A percentile compares a stretch with the other conserved stretches of the same genome.
These are phyloP conservation scores for Glonium stellatum DNA, from an alignment of 495 filamentous ascomycete species.

Conservation along the genomic window DNA sequence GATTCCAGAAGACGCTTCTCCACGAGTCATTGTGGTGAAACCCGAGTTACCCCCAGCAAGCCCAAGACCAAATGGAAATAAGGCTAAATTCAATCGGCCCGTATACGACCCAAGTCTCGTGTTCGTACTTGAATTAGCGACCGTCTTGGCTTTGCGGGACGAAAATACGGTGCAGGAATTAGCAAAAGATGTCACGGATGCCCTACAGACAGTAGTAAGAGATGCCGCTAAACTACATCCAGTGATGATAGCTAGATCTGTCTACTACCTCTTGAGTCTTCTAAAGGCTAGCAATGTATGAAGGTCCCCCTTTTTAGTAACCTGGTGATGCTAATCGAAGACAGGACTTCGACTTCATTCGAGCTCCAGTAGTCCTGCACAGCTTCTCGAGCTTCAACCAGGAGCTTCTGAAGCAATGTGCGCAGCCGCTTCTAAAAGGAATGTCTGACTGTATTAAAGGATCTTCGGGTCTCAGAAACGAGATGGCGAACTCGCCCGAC, in stretches of 20 bases:
- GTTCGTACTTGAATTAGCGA: slow-evolving; percentile 83
- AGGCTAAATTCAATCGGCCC: slow-evolving; percentile 45
- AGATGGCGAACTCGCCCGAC: slow-evolving; percentile 92
- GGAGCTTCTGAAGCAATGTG: slow-evolving; percentile 66
- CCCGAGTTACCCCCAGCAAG: slow-evolving; percentile 58
- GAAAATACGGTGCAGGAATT: slow-evolving; percentile 59
- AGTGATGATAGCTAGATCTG: slow-evolving; percentile 69
- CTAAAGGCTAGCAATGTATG: slow-evolving; percentile 82
- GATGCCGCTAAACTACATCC: slow-evolving; percentile 72
- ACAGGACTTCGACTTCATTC: slow-evolving; percentile 77
- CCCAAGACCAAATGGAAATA: slow-evolving; percentile 52
- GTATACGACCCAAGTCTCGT: slow-evolving; percentile 83
- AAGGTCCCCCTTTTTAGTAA: neutral
- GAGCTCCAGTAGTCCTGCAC: slow-evolving; percentile 88
- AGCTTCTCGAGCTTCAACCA: slow-evolving; percentile 80
- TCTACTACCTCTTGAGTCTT: slow-evolving; percentile 79
- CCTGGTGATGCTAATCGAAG: neutral
- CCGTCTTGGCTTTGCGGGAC: slow-evolving; percentile 74
- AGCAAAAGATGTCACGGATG: slow-evolving; percentile 71
- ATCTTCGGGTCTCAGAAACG: slow-evolving; percentile 69
- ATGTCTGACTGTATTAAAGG: slow-evolving; percentile 71
- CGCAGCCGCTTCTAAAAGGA: slow-evolving; percentile 67
- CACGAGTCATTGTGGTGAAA: slow-evolving; percentile 81
- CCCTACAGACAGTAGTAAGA: slow-evolving; percentile 71
- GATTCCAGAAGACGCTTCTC: slow-evolving; percentile 75